phyloP scores from a whole-genome alignment of 1,284 basidiomycete species.

The Malassezia psittaci region DNA sequence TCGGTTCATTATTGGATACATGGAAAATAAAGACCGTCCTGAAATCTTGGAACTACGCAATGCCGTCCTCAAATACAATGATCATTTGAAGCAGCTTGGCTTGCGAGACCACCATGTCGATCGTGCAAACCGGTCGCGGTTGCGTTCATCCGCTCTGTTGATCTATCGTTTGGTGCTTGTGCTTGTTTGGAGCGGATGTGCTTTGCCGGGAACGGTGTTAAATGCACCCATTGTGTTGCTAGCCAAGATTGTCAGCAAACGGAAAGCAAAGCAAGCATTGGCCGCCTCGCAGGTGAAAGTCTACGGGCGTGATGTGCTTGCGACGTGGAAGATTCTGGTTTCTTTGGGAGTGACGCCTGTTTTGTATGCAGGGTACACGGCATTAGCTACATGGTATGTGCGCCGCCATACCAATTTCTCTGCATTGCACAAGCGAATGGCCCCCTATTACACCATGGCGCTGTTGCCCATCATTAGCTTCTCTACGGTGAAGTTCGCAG shows the following conservation, averaged over 20 bases:
- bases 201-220: conserved; percentile 85
- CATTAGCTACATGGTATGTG: conserved; percentile 64
- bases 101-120: conserved; percentile 92
- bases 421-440: conserved; percentile 59
- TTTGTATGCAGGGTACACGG: conserved; percentile 57
- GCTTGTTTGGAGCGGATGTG: conserved; percentile 71
- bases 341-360: conserved; percentile 81
- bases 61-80: conserved; percentile 88
- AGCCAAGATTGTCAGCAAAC: conserved; percentile 75
- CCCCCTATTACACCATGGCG: conserved; percentile 68
- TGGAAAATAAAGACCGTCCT: conserved; percentile 84
- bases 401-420: conserved; percentile 51
- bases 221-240: conserved; percentile 91
- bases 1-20: conserved; percentile 84
- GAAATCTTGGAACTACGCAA: conserved; percentile 69
- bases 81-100: conserved; percentile 79
- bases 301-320: conserved; percentile 84
- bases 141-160: conserved; percentile 79
- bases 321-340: conserved; percentile 96
- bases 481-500: conserved; percentile 92
- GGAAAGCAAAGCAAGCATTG: conserved; percentile 93
- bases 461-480: conserved; percentile 80
- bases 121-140: conserved; percentile 57
- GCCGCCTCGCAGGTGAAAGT: conserved; percentile 94
- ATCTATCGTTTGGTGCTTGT: conserved; percentile 74